Percentiles rank a stretch among this genome's conserved stretches.
Evolutionary conservation across 225 moss, liverwort and hornwort genomes (phyloP).

Genomic region (Thuidium tamariscinum): DNA sequence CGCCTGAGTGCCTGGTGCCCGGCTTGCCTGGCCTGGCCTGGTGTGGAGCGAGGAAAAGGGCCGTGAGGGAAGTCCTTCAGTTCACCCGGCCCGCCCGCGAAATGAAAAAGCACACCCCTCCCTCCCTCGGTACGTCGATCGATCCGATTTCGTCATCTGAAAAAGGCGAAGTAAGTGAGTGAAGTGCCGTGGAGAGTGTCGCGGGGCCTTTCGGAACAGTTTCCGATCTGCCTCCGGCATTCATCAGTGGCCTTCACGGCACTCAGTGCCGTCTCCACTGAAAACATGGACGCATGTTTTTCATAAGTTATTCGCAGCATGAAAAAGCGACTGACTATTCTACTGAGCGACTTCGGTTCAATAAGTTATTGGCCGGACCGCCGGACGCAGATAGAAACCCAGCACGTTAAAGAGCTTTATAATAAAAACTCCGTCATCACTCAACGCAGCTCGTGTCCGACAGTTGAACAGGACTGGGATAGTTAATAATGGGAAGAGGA

Average conservation of each 20-base stretch:
- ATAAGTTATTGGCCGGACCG: background rate
- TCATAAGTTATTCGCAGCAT: background rate
- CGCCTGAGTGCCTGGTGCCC: background rate
- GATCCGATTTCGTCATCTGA: no score
- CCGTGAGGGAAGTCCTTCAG: background rate
- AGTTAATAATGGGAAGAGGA: background rate
- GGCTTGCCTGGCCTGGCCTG: no score
- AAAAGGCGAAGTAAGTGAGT: no score
- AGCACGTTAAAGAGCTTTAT: background rate
- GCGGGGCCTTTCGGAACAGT: background rate
- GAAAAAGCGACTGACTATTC: background rate
- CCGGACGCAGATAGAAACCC: background rate
- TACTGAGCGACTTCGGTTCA: background rate
- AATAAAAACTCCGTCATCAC: no score
- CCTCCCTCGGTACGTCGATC: no score
- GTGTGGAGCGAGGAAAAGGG: background rate
- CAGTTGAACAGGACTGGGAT: background rate
- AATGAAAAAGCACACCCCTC: background rate
- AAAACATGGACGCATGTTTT: background rate
- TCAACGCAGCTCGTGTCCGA: background rate
- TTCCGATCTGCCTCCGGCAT: background rate
- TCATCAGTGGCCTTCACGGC: background rate
- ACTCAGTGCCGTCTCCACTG: background rate
- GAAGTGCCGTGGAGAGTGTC: no score
- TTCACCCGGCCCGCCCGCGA: no score